Evolutionary conservation across 495 filamentous ascomycete species (phyloP).

Genomic region (Penicillium parvum): DNA sequence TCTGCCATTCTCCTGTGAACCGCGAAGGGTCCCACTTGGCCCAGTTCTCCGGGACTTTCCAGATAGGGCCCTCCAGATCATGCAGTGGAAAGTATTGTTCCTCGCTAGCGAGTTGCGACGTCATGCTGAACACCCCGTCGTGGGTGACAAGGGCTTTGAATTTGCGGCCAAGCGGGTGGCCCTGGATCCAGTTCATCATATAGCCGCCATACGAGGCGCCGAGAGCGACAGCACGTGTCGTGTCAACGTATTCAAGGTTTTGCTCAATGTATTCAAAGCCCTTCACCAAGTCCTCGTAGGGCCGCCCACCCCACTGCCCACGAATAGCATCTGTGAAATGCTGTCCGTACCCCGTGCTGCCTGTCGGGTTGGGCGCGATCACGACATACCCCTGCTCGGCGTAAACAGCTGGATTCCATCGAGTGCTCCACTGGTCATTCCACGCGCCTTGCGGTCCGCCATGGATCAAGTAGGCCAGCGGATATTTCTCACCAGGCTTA

Average conservation of each 20-base stretch:
- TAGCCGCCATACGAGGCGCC: slow-evolving; percentile 87
- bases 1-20: slow-evolving; percentile 69
- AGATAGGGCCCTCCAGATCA: slow-evolving; percentile 76
- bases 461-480: slow-evolving; percentile 78
- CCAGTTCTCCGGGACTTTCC: slow-evolving; percentile 68
- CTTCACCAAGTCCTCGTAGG: slow-evolving; percentile 76
- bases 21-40: slow-evolving; percentile 76
- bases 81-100: slow-evolving; percentile 88
- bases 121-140: slow-evolving; percentile 82
- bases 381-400: slow-evolving; percentile 90
- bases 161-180: slow-evolving; percentile 55
- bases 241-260: slow-evolving; percentile 72
- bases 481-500: slow-evolving; percentile 68
- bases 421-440: slow-evolving; percentile 77
- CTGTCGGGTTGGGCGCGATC: slow-evolving; percentile 83
- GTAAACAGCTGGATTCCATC: slow-evolving; percentile 90
- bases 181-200: slow-evolving; percentile 68
- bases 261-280: slow-evolving; percentile 73
- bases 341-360: slow-evolving; percentile 82
- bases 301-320: slow-evolving; percentile 71
- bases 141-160: slow-evolving; percentile 91
- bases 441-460: slow-evolving; percentile 86
- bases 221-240: slow-evolving; percentile 67
- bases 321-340: slow-evolving; percentile 71
- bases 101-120: slow-evolving; percentile 68